Conservation (phyloP, 2,329 filamentous ascomycete genomes). For the Decorospora gaudefroyi region DNA sequence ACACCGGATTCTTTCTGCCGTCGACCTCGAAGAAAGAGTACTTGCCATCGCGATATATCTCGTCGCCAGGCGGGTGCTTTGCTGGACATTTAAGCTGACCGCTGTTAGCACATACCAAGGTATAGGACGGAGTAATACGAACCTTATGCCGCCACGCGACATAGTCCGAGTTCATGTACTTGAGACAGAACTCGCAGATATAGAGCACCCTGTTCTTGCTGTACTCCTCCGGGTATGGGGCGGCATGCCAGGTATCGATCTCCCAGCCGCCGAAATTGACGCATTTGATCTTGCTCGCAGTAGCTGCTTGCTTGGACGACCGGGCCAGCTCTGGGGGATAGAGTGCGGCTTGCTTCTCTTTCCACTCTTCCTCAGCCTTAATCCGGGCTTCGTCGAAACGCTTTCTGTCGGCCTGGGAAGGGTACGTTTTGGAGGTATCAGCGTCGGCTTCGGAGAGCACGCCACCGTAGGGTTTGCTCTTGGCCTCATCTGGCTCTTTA, state of each 20-base stretch:
- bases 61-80: conserved; percentile 95
- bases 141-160: conserved; percentile 95
- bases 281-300: conserved; percentile 95
- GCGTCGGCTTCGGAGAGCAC: conserved; percentile 88
- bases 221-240: conserved; percentile 97
- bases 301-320: conserved; percentile 70
- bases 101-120: conserved; percentile 26
- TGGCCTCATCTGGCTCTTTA: conserved; percentile 83
- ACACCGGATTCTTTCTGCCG: conserved; percentile 95
- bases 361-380: conserved; percentile 91
- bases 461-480: conserved; percentile 92
- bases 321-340: conserved; percentile 65
- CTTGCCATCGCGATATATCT: conserved; percentile 90
- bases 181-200: conserved; percentile 98
- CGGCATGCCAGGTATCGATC: conserved; percentile 99
- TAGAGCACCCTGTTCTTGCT: conserved; percentile 95
- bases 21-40: conserved; percentile 98
- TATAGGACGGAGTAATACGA: conserved; percentile 7
- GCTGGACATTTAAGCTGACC: conserved; percentile 77
- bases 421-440: conserved; percentile 87
- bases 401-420: conserved; percentile 76
- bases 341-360: conserved; percentile 67
- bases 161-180: conserved; percentile 99
- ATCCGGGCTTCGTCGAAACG: conserved; percentile 89
- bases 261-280: conserved; percentile 98